These are phyloP conservation scores for Pseudocercospora vitis DNA, from an alignment of 2,329 filamentous ascomycete genomes.

Conservation along the genomic window DNA sequence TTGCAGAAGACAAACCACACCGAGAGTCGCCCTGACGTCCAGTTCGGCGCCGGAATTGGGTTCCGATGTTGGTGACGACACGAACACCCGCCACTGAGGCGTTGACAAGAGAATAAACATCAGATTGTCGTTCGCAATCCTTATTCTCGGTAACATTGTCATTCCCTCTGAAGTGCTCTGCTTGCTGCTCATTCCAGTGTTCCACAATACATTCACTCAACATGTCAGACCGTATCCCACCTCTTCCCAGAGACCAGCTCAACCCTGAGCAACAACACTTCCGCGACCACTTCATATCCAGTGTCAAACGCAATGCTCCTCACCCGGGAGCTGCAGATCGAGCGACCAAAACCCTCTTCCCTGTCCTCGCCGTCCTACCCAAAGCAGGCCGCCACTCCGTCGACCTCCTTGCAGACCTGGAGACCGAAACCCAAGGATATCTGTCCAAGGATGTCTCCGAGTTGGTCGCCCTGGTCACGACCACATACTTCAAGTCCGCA, in stretches of 20 bases:
- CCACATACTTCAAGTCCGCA: slow-evolving; percentile 12
- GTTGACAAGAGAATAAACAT: too few species aligned
- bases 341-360: slow-evolving; percentile 18
- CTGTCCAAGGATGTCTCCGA: slow-evolving; percentile 15
- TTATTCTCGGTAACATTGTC: too few species aligned
- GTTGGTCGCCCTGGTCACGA: slow-evolving; percentile 2
- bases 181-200: too few species aligned
- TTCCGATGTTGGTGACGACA: too few species aligned
- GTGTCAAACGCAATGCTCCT: slow-evolving; percentile 13
- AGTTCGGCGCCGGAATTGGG: too few species aligned
- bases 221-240: slow-evolving; percentile 14
- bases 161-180: too few species aligned
- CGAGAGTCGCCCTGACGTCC: too few species aligned
- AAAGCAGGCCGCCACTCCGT: slow-evolving; percentile 9
- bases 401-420: slow-evolving; percentile 12
- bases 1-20: too few species aligned
- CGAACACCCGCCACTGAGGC: too few species aligned
- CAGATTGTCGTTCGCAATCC: too few species aligned
- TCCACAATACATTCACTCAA: too few species aligned
- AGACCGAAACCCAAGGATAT: slow-evolving; percentile 6
- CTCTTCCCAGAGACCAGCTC: slow-evolving; percentile 8
- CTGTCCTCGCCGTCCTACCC: slow-evolving; percentile 16
- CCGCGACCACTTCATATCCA: slow-evolving; percentile 17
- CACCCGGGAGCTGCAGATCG: slow-evolving; percentile 19
- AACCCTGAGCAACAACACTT: slow-evolving; percentile 15